Evolutionary conservation across 352 stramenopile genomes (phyloP).

Genomic region (Thalassiosira hispida): DNA sequence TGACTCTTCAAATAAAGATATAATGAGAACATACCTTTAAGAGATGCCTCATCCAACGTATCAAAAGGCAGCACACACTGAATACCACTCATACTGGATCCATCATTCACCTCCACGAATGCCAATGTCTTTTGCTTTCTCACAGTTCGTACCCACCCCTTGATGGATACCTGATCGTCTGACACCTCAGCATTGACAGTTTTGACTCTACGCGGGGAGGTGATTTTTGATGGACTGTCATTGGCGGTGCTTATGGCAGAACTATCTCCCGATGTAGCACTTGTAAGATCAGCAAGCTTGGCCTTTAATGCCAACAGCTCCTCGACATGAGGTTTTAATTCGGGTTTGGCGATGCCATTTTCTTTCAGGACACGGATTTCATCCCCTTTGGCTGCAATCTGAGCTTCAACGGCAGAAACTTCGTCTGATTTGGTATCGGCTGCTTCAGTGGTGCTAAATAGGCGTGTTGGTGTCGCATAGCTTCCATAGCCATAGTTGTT

Average conservation of each 20-base stretch:
- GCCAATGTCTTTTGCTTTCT: slow-evolving; percentile 96
- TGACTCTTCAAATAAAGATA: slow-evolving; percentile 4
- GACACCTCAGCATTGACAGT: slow-evolving; percentile 67
- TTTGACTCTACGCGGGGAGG: slow-evolving; percentile 65
- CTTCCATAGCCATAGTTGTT: too few species aligned
- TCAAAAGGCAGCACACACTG: slow-evolving; percentile 89
- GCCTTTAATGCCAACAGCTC: slow-evolving; percentile 80
- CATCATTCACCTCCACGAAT: slow-evolving; percentile 97
- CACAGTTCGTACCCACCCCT: slow-evolving; percentile 95
- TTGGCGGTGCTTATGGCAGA: slow-evolving; percentile 6
- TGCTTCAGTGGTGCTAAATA: too few species aligned
- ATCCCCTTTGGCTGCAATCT: slow-evolving; percentile 76
- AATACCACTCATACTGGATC: slow-evolving; percentile 91
- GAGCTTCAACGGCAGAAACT: background rate
- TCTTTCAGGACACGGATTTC: slow-evolving; percentile 84
- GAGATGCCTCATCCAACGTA: slow-evolving; percentile 63
- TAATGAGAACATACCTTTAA: slow-evolving; percentile 44
- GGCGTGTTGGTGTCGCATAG: too few species aligned
- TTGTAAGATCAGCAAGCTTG: slow-evolving; percentile 54
- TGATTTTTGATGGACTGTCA: background rate
- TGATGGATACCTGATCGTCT: slow-evolving; percentile 83
- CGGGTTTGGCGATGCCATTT: slow-evolving; percentile 73
- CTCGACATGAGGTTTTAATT: slow-evolving; percentile 70
- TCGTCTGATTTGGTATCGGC: background rate
- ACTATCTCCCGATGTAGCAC: too few species aligned